Conservation (phyloP, 129 eudicot genomes). For the Dittrichia graveolens region DNA sequence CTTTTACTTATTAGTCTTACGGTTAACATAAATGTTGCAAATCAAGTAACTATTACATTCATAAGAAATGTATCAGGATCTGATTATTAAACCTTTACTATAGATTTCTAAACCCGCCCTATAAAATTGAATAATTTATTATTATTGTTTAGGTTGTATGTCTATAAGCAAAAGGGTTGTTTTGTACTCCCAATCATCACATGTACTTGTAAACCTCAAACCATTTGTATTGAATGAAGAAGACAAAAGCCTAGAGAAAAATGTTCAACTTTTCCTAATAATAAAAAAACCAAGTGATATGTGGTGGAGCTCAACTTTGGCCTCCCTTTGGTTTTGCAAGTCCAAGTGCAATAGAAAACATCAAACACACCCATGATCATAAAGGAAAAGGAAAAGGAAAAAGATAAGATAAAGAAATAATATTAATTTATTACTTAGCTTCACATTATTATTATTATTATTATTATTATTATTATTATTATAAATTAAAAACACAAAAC, state of each 20-base stretch:
- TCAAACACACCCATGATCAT: conserved; percentile 45
- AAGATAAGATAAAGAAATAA: conserved; percentile 40
- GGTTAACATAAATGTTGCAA: too few species aligned
- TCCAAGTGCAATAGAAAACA: conserved; percentile 33
- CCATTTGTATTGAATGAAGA: conserved; percentile 36
- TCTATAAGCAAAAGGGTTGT: conserved; percentile 25
- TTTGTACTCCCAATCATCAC: conserved; percentile 34
- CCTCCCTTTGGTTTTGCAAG: conserved; percentile 31
- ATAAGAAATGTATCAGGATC: too few species aligned
- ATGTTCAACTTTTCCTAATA: conserved; percentile 13
- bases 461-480: neutral
- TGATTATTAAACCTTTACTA: too few species aligned
- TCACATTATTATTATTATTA: neutral
- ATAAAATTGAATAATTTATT: too few species aligned
- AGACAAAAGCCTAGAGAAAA: conserved; percentile 26
- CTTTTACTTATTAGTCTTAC: too few species aligned
- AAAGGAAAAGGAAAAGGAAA: conserved; percentile 31
- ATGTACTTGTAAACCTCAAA: conserved; percentile 18
- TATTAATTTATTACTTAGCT: conserved; percentile 19
- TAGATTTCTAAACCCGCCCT: too few species aligned
- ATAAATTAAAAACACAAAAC: neutral
- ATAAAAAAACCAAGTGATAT: conserved; percentile 30
- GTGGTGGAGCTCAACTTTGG: conserved; percentile 45
- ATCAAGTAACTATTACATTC: too few species aligned
- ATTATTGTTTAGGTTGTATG: neutral